Percentiles rank a stretch among this genome's conserved stretches.
These are phyloP conservation scores for Nidula microcarpa DNA, from an alignment of 768 basidiomycete genomes.

Conservation along the genomic window DNA sequence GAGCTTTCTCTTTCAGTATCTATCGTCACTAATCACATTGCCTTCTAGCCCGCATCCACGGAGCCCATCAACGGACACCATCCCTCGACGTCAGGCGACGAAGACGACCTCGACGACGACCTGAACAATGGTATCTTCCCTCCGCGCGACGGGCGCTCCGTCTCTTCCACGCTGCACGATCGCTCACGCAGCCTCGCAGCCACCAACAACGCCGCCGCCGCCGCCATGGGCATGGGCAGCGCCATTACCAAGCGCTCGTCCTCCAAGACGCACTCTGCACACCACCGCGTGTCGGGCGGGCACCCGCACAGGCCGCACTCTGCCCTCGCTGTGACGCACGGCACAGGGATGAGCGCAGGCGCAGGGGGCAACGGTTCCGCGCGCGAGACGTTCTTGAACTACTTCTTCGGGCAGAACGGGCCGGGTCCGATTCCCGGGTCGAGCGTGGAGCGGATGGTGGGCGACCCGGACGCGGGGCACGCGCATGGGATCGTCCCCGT, in stretches of 20 bases:
- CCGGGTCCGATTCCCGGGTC: constrained; percentile 67
- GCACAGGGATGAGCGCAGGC: background rate
- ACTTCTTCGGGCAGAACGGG: constrained; percentile 94
- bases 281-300: constrained; percentile 11
- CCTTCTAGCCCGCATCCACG: constrained; percentile 53
- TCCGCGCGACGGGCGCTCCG: constrained; percentile 60
- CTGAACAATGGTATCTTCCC: constrained; percentile 47
- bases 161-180: constrained; percentile 76
- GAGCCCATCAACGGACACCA: constrained; percentile 59
- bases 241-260: constrained; percentile 27
- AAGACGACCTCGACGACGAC: constrained; percentile 62
- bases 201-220: constrained; percentile 26
- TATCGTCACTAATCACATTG: constrained; percentile 10
- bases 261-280: constrained; percentile 23
- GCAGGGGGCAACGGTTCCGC: constrained; percentile 39
- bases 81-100: constrained; percentile 47
- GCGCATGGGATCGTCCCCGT: constrained; percentile 36
- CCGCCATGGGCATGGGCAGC: constrained; percentile 22
- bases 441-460: constrained; percentile 36
- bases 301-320: constrained; percentile 27
- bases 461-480: constrained; percentile 11
- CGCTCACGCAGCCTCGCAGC: constrained; percentile 43
- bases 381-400: constrained; percentile 91
- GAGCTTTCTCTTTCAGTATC: constrained; percentile 1
- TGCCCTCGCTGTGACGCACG: constrained; percentile 12